Percentiles rank a stretch among this genome's conserved stretches.
These are phyloP conservation scores for Podila horticola DNA, from an alignment of 192 early-diverging fungal genomes.

Conservation along the genomic window DNA sequence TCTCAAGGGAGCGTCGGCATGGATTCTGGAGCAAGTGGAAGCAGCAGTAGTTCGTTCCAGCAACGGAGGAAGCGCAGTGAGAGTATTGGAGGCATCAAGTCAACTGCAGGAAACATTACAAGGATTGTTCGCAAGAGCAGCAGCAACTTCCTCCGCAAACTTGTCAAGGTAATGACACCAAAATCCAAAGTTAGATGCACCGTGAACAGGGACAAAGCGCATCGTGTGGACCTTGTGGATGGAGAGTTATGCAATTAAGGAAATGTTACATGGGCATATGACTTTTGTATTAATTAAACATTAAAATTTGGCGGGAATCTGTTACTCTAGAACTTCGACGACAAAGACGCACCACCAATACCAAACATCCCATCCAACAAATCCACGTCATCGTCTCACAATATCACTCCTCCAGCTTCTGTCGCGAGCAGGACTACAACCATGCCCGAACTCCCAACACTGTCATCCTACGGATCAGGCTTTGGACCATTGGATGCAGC, in stretches of 20 bases:
- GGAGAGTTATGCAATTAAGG: too few relatives aligned
- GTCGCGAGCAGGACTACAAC: constrained; percentile 7
- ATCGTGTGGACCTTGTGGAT: too few relatives aligned
- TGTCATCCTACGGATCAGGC: constrained; percentile 2
- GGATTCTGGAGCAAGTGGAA: constrained; percentile 24
- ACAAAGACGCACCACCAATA: constrained; percentile 40
- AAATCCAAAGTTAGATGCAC: too few relatives aligned
- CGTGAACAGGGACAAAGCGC: not conserved
- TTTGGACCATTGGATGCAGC: constrained; percentile 25
- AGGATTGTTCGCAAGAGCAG: constrained; percentile 43
- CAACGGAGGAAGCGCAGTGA: constrained; percentile 45
- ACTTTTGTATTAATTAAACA: too few relatives aligned
- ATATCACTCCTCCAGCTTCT: not conserved
- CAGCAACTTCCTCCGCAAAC: constrained; percentile 26
- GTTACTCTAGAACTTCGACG: constrained; percentile 33
- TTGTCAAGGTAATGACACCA: constrained; percentile 17
- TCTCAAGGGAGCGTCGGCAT: constrained; percentile 15
- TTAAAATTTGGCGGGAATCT: too few relatives aligned
- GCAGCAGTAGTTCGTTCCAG: constrained; percentile 25
- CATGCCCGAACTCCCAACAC: constrained; percentile 17
- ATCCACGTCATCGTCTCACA: constrained; percentile 3
- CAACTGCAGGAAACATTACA: constrained; percentile 31
- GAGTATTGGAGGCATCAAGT: constrained; percentile 42
- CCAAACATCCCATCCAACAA: constrained; percentile 15
- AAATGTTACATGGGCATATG: too few relatives aligned